Base-by-base conservation (phyloP, 139 green algal species). In the Micractinium conductrix region DNA sequence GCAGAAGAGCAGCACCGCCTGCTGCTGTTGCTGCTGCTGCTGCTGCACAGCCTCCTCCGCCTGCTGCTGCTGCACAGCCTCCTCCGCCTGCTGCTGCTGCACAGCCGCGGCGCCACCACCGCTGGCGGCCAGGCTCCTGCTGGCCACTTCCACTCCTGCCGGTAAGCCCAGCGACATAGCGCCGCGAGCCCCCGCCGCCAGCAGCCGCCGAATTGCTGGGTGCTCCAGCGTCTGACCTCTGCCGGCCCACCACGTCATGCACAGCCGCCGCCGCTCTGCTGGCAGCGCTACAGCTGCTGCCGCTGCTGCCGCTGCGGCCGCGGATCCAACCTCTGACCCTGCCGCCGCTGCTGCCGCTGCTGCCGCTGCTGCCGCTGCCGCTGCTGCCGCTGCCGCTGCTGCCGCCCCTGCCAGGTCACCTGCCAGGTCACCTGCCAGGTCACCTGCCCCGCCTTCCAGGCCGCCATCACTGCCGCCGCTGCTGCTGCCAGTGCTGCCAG, bases 191-290 rank as follows among this genome's bases (percentile, higher is more conserved):
- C 65, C 43, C 0, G 44, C 44, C 38, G 79, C 65, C 40, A 88
- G 68, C 43, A 88, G 50, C 1, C 76, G 40, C 33, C 75, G 78
- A 42, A 88, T 85, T 4, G 44, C 38, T 24, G 85, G 85, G 37
- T 88, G 85, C 42, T 72, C 69, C 44, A 48, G 24, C 3, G 79
- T 86, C 43, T 83, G 79, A 3, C 85, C 85, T 67, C 42, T 74
- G 37, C 85, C 79, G 0, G 78, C 43, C 85, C 85, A 88, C 85
- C 85, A 88, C 12, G 45, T 86, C 53, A 88, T 86, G 30, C 40
- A 35, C 55, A 81, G 53, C 21, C 38, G 42, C 40, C 40, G 35
- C 53, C 48, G 12, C n/a, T n/a, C n/a, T n/a, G n/a, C n/a, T n/a
- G n/a, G n/a, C n/a, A n/a, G n/a, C n/a, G n/a, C n/a, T n/a, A n/a